Percentiles rank a stretch among this genome's conserved stretches.
phyloP scores from a whole-genome alignment of 345 rosid genomes.

The Viola odorata region DNA sequence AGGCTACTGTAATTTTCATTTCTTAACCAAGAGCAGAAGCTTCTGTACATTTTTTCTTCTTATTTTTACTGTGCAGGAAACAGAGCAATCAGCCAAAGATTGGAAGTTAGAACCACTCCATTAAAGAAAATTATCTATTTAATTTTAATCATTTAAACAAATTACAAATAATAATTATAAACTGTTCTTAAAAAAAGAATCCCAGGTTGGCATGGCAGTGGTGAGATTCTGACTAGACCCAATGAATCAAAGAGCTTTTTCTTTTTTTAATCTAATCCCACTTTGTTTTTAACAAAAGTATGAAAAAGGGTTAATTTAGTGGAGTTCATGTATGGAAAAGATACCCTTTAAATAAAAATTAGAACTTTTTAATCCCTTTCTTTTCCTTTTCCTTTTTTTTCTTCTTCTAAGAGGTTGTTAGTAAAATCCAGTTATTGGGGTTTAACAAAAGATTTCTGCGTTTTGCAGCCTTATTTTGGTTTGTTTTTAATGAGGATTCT shows the following conservation, averaged over 20 bases:
- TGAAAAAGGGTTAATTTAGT: conserved; percentile 24
- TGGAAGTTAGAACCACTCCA: conserved; percentile 32
- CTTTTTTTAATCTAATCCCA: conserved; percentile 18
- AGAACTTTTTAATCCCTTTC: neutral
- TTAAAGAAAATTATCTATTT: neutral
- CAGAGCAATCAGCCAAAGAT: conserved; percentile 24
- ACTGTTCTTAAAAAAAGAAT: conserved; percentile 32
- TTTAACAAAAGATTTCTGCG: conserved; percentile 25
- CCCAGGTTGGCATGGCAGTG: conserved; percentile 62
- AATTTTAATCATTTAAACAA: conserved; percentile 3
- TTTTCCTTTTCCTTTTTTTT: neutral
- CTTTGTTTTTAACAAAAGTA: neutral
- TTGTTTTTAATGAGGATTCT: conserved; percentile 16
- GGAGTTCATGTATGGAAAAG: conserved; percentile 49
- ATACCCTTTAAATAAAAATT: conserved; percentile 17
- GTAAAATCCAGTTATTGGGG: conserved; percentile 31
- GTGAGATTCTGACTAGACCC: conserved; percentile 55
- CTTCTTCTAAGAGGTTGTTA: conserved; percentile 14
- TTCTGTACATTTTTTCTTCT: conserved; percentile 16
- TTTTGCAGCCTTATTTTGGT: conserved; percentile 23
- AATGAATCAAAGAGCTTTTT: conserved; percentile 34
- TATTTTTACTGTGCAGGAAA: conserved; percentile 15
- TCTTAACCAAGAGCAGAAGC: conserved; percentile 32
- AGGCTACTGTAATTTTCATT: conserved; percentile 26
- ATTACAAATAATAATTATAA: conserved; percentile 3